phyloP scores from a whole-genome alignment of 2,329 filamentous ascomycete genomes.

The Cercospora zeae-maydis region DNA sequence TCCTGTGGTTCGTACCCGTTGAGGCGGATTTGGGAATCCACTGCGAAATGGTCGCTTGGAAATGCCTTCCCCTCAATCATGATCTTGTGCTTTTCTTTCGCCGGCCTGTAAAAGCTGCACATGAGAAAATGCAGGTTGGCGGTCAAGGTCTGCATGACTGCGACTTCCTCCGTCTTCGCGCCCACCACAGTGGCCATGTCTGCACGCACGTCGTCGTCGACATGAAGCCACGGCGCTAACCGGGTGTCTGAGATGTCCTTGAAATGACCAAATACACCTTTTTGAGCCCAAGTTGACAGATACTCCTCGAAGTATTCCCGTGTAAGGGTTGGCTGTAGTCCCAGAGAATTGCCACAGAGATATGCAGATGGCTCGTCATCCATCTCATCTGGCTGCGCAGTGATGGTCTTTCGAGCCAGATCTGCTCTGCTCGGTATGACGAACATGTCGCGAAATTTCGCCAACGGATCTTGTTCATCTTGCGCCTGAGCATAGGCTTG shows the following conservation, averaged over 20 bases:
- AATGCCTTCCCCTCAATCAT: slow-evolving; percentile 89
- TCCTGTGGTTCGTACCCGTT: slow-evolving; percentile 64
- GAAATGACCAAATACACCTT: slow-evolving; percentile 84
- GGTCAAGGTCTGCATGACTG: slow-evolving; percentile 84
- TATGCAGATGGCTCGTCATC: slow-evolving; percentile 59
- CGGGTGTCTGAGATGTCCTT: slow-evolving; percentile 63
- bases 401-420: slow-evolving; percentile 60
- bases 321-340: slow-evolving; percentile 71
- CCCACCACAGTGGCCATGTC: slow-evolving; percentile 73
- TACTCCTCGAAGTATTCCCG: slow-evolving; percentile 66
- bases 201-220: slow-evolving; percentile 69
- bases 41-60: slow-evolving; percentile 66
- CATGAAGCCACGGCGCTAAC: slow-evolving; percentile 69
- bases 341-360: slow-evolving; percentile 85
- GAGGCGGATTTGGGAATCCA: slow-evolving; percentile 65
- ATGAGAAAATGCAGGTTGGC: slow-evolving; percentile 77
- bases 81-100: slow-evolving; percentile 65
- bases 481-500: slow-evolving; percentile 25
- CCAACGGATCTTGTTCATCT: slow-evolving; percentile 41
- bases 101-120: slow-evolving; percentile 78
- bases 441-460: slow-evolving; percentile 61
- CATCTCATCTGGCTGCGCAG: slow-evolving; percentile 23
- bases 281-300: slow-evolving; percentile 76
- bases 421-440: slow-evolving; percentile 72
- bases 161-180: slow-evolving; percentile 68